Base-by-base conservation (phyloP, 352 stramenopile genomes). In the Pythium pyrilobum region DNA sequence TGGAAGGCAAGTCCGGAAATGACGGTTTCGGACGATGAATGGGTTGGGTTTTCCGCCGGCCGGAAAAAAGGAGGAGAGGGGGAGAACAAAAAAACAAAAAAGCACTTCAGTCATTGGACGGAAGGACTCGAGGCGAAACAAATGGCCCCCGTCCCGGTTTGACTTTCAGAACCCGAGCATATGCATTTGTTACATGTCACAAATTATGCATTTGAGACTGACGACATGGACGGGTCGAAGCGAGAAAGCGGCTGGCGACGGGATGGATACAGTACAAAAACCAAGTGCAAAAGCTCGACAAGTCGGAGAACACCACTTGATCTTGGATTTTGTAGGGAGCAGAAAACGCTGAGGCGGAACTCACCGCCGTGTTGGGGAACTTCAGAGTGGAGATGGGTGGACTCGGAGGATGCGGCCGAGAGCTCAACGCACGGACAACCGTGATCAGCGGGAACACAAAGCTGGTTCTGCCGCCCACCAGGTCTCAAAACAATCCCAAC, bases 171-270 rank as follows among this genome's bases (percentile, higher is more conserved):
- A 49, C 44, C 53, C 44, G 34, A 47, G 23, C 40, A 20, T 34
- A 25, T 34, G 15, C 3, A 28, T 37, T 62, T 56, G 46, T 34
- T 29, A 40, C 55, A 51, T 42, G 46, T 62, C 29, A 53, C 55
- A 62, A 62, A 47, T 41, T 16, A 21, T 1, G 21, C 4, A 40
- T 45, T 56, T 62, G 45, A 51, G 45, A 50, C 27, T 23, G 1
- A 9, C 5, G 12, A 18, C 33, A 53, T 46, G 33, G 44, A 60
- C 42, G 42, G 52, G 41, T n/a, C n/a, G n/a, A n/a, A n/a, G n/a
- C n/a, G n/a, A n/a, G n/a, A n/a, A n/a, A n/a, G n/a, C n/a, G n/a
- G n/a, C n/a, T n/a, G n/a, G n/a, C n/a, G n/a, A n/a, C n/a, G n/a
- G n/a, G n/a, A n/a, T n/a, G n/a, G n/a, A n/a, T n/a, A n/a, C n/a